A percentile compares a stretch with the other conserved stretches of the same genome.
Conservation (phyloP, 768 basidiomycete species). For the Candolleomyces efflorescens region DNA sequence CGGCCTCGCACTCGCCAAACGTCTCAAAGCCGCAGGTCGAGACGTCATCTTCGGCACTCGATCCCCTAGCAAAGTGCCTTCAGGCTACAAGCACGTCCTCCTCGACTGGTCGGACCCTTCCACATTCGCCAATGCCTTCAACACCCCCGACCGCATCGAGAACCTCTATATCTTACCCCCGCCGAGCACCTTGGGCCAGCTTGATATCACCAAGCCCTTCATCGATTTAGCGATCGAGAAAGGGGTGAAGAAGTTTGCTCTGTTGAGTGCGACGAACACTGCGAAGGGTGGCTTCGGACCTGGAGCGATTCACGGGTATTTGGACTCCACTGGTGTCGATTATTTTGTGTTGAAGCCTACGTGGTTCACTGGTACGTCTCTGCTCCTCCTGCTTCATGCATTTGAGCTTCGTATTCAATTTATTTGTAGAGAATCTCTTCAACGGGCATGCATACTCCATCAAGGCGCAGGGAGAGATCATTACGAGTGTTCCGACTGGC, state of each 20-base stretch:
- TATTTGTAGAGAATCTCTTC: neutral
- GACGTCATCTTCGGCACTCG: slow-evolving; percentile 12
- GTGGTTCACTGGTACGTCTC: slow-evolving; percentile 30
- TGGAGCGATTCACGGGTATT: slow-evolving; percentile 32
- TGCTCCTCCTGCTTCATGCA: neutral
- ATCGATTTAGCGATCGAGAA: slow-evolving; percentile 23
- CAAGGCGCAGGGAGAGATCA: neutral
- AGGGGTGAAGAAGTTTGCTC: slow-evolving; percentile 24
- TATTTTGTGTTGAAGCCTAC: slow-evolving; percentile 32
- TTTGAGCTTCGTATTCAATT: neutral
- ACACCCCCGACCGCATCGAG: slow-evolving; percentile 14
- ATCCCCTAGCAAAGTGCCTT: neutral
- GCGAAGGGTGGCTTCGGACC: neutral
- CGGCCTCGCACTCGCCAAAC: slow-evolving; percentile 15
- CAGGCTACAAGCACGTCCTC: slow-evolving; percentile 15
- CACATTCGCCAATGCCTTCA: slow-evolving; percentile 12
- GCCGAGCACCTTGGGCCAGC: slow-evolving; percentile 7
- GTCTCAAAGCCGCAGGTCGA: slow-evolving; percentile 14
- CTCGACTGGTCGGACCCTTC: slow-evolving; percentile 33
- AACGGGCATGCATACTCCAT: neutral
- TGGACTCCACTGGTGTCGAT: slow-evolving; percentile 27
- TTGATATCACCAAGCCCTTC: slow-evolving; percentile 23
- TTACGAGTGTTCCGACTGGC: slow-evolving; percentile 25
- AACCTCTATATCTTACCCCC: slow-evolving; percentile 30
- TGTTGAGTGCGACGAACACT: slow-evolving; percentile 18